Percentiles rank a stretch among this genome's conserved stretches.
Conservation (phyloP, 139 green algal species). For the Desmodesmus armatus region DNA sequence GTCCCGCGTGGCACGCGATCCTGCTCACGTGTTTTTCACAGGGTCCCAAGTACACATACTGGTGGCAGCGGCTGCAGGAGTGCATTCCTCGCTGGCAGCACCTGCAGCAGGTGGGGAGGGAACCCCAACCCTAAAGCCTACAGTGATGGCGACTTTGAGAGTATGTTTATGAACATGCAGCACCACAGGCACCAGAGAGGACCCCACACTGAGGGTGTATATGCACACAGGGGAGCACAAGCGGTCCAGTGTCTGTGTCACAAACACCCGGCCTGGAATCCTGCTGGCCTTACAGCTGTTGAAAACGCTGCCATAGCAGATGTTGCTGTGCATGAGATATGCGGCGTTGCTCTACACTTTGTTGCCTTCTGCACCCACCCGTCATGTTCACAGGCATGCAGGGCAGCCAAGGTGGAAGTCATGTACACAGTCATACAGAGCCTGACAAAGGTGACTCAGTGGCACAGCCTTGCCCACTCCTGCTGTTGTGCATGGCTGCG, state of each 20-base stretch:
- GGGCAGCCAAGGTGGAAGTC: constrained; percentile 62
- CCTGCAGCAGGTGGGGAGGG: neutral
- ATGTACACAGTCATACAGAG: constrained; percentile 74
- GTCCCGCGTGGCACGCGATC: too few relatives aligned
- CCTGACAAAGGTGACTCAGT: too few relatives aligned
- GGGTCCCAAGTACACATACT: too few relatives aligned
- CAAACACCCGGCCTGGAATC: neutral
- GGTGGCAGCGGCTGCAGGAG: neutral
- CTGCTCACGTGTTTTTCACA: too few relatives aligned
- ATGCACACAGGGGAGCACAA: neutral
- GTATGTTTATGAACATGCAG: neutral
- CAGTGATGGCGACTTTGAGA: too few relatives aligned
- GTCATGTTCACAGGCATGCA: constrained; percentile 45
- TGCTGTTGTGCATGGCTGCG: too few relatives aligned
- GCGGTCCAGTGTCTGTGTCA: neutral
- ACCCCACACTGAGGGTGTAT: neutral
- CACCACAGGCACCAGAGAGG: neutral
- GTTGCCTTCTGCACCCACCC: too few relatives aligned
- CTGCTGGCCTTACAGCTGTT: neutral
- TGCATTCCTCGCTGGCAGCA: neutral
- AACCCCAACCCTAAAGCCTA: too few relatives aligned
- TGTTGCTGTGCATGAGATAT: too few relatives aligned
- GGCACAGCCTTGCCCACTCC: too few relatives aligned
- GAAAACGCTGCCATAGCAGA: neutral
- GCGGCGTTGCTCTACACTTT: too few relatives aligned